A percentile compares a stretch with the other conserved stretches of the same genome.
These are phyloP conservation scores for Clonostachys chloroleuca DNA, from an alignment of 2,329 filamentous ascomycete species.

Conservation along the genomic window DNA sequence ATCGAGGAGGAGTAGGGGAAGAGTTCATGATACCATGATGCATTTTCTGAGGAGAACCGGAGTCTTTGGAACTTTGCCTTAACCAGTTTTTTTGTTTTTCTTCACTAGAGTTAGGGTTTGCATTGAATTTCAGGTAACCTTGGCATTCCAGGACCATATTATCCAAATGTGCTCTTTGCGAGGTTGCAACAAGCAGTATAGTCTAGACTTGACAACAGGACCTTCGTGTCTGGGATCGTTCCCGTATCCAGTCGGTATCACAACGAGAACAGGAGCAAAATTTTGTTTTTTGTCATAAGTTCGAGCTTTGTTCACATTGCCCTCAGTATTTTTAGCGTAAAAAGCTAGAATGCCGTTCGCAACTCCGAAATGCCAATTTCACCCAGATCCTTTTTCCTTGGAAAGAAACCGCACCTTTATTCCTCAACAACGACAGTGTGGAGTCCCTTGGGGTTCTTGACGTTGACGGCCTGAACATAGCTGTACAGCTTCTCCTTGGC, in stretches of 20 bases:
- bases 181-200: neutral
- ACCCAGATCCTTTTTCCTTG: constrained; percentile 27
- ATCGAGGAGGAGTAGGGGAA: constrained; percentile 55
- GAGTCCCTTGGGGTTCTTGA: constrained; percentile 98
- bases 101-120: neutral
- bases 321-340: constrained; percentile 19
- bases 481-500: constrained; percentile 99
- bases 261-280: neutral
- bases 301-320: constrained; percentile 7
- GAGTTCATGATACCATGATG: too few relatives aligned
- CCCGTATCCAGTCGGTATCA: too few relatives aligned
- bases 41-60: constrained; percentile 2
- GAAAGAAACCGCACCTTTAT: constrained; percentile 32
- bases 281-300: constrained; percentile 21
- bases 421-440: constrained; percentile 84
- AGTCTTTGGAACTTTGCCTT: constrained; percentile 14
- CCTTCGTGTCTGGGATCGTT: neutral
- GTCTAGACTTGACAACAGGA: neutral
- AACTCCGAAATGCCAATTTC: constrained; percentile 41
- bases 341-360: constrained; percentile 40
- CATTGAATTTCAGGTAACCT: neutral
- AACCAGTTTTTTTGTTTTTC: constrained; percentile 18
- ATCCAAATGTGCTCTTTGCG: neutral
- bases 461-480: constrained; percentile 99
- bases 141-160: neutral